Evolutionary conservation across 192 early-diverging fungal species (phyloP), one percentile per base, ranked within the genome.

Genomic region (Entomortierella chlamydospora): DNA sequence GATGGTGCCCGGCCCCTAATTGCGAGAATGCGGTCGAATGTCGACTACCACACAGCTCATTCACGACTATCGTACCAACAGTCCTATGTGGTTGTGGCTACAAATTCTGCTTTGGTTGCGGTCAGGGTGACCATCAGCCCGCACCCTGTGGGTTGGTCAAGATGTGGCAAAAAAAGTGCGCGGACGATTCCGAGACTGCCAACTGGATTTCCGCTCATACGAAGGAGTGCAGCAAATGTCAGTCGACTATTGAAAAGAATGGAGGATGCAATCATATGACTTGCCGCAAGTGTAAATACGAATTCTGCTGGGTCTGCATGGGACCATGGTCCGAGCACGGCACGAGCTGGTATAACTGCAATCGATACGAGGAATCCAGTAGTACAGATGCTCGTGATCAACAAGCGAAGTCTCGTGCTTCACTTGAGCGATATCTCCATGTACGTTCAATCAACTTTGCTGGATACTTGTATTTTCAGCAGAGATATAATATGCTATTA

Each of bases 211-310:
- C 92, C 42, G 95, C 91, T 23, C 89, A 96, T 83, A 96, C 94
- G 37, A 97, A 99, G 81, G 97, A 98, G 77, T 99, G 98, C 83
- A 82, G 92, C 39, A 95, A 96, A 82, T 99, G 98, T 84, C 86
- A 90, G 64, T 90, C 95, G 11, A 97, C 94, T 0, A 99, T 99
- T 69, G 98, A 99, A 82, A 99, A 99, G 88, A 99, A 99, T 81
- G 98, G 98, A 55, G 98, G 98, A 11, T 99, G 98, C 87, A 99
- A 99, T 83, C 98, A 99, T 74, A 99, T 99, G 98, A 97, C 95
- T 0, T 99, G 98, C 85, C 91, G 94, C 65, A 96, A 97, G 83
- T 99, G 98, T 83, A 91, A 91, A 79, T 89, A 98, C 82, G 96
- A 99, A 86, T 99, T 98, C 81, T 99, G 98, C 83, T 99, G 98